These are phyloP conservation scores for Blastocystis sp. DNA, from an alignment of 352 stramenopile genomes.

Conservation along the genomic window DNA sequence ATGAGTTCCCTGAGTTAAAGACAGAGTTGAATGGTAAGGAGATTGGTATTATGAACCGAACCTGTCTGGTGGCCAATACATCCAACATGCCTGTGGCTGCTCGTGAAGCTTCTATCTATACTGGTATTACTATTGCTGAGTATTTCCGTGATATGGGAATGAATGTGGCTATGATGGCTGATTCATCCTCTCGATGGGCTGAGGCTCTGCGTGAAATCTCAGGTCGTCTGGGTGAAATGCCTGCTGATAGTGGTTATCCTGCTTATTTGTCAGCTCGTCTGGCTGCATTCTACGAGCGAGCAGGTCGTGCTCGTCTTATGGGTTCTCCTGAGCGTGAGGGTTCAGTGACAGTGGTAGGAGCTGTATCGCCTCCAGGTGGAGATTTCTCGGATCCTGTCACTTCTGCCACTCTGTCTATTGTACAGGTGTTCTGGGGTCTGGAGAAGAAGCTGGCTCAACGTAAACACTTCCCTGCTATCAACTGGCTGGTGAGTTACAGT, in stretches of 20 bases:
- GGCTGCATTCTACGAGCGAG: constrained; percentile 99
- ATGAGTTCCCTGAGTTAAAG: constrained; percentile 63
- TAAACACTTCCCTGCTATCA: constrained; percentile 98
- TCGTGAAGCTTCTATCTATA: constrained; percentile 98
- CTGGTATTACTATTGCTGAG: constrained; percentile 91
- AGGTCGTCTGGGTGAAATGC: constrained; percentile 97
- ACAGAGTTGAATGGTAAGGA: constrained; percentile 93
- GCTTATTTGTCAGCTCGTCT: constrained; percentile 96
- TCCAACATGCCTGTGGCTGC: constrained; percentile 99
- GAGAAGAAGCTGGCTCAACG: constrained; percentile 99
- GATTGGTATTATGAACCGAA: constrained; percentile 99
- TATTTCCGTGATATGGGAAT: constrained; percentile 97
- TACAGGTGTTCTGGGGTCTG: constrained; percentile 96
- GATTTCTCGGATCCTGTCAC: constrained; percentile 99
- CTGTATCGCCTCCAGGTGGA: constrained; percentile 92
- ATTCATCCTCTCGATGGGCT: constrained; percentile 97
- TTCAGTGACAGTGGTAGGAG: constrained; percentile 95
- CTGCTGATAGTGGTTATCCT: constrained; percentile 90
- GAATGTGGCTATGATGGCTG: constrained; percentile 99
- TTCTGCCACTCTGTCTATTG: constrained; percentile 93
- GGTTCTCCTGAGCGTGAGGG: constrained; percentile 91
- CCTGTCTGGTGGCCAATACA: constrained; percentile 97
- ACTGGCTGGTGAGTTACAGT: constrained; percentile 99
- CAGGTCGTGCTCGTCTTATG: constrained; percentile 89
- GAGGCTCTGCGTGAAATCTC: constrained; percentile 99